A percentile compares a stretch with the other conserved stretches of the same genome.
phyloP scores from a whole-genome alignment of 768 basidiomycete species.

The Trametes gibbosa region DNA sequence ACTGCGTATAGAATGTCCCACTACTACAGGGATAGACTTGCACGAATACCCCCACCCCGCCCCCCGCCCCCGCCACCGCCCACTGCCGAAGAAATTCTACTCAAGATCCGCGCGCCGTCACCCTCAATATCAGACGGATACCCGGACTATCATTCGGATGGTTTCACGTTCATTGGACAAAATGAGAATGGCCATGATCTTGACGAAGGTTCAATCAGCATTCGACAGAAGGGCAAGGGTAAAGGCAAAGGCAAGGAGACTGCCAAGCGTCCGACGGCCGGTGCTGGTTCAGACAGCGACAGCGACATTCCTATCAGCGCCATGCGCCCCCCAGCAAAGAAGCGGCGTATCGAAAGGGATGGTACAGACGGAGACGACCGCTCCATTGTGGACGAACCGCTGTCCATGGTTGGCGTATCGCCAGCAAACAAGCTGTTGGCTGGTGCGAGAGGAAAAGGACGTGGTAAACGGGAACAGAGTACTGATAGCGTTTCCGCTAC shows the following conservation, averaged over 20 bases:
- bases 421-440: constrained; percentile 31
- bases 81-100: constrained; percentile 32
- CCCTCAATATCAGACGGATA: constrained; percentile 32
- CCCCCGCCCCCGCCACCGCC: constrained; percentile 33
- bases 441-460: constrained; percentile 52
- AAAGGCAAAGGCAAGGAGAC: constrained; percentile 47
- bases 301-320: constrained; percentile 48
- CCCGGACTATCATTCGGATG: constrained; percentile 20
- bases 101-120: constrained; percentile 34
- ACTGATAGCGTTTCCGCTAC: constrained; percentile 55
- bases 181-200: constrained; percentile 59
- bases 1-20: constrained; percentile 61
- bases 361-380: constrained; percentile 50
- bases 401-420: constrained; percentile 28
- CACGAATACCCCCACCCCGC: constrained; percentile 44
- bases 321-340: constrained; percentile 53
- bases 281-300: constrained; percentile 52
- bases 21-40: constrained; percentile 51
- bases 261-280: constrained; percentile 50
- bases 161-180: constrained; percentile 29
- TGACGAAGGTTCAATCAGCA: constrained; percentile 42
- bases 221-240: constrained; percentile 35
- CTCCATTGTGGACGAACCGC: constrained; percentile 36
- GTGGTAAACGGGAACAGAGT: constrained; percentile 54
- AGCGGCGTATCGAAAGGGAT: constrained; percentile 55